phyloP scores from a whole-genome alignment of 2,329 filamentous ascomycete genomes.

The Aspergillus sp. region DNA sequence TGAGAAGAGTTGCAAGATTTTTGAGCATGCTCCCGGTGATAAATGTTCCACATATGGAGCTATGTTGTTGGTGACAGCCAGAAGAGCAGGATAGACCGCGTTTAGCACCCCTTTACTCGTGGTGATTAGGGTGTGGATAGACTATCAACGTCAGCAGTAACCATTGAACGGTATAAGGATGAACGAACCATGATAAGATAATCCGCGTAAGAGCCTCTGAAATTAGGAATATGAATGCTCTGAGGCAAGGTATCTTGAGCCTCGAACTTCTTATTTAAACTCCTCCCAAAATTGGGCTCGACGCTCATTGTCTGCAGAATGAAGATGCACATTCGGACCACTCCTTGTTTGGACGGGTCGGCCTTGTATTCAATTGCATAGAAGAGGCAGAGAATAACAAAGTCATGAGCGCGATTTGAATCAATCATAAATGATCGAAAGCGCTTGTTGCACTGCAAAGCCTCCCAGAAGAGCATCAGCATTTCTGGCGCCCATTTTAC shows the following conservation, averaged over 20 bases:
- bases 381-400: slow-evolving; percentile 81
- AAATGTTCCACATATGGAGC: slow-evolving; percentile 75
- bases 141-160: slow-evolving; percentile 46
- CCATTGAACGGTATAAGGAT: background rate
- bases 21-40: slow-evolving; percentile 66
- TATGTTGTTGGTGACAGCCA: slow-evolving; percentile 91
- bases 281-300: slow-evolving; percentile 81
- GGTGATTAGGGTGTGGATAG: slow-evolving; percentile 85
- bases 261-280: slow-evolving; percentile 81
- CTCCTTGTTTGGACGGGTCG: slow-evolving; percentile 79
- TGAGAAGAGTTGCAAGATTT: slow-evolving; percentile 77
- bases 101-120: slow-evolving; percentile 84
- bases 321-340: slow-evolving; percentile 97
- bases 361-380: slow-evolving; percentile 86
- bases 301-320: slow-evolving; percentile 90
- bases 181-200: slow-evolving; percentile 71
- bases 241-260: slow-evolving; percentile 79
- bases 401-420: slow-evolving; percentile 86
- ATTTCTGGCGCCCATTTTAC: slow-evolving; percentile 89
- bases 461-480: slow-evolving; percentile 96
- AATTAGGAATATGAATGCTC: slow-evolving; percentile 73
- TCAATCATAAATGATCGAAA: slow-evolving; percentile 97
- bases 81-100: slow-evolving; percentile 81
- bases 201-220: slow-evolving; percentile 85
- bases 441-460: slow-evolving; percentile 92